Conservation (phyloP, 1,284 basidiomycete species). For the Cryptococcus sp. region DNA sequence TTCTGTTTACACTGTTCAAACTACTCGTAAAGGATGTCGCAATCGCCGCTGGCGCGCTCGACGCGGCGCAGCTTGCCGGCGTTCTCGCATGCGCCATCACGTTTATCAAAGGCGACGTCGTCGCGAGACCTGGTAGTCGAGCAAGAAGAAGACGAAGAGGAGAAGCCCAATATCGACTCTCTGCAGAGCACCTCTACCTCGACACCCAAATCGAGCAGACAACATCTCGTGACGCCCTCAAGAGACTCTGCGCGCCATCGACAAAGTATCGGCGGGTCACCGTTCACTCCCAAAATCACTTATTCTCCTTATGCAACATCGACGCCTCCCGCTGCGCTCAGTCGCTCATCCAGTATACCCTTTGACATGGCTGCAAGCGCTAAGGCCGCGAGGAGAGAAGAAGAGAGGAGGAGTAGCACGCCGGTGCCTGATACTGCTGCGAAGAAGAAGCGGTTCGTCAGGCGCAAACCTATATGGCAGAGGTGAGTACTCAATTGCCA, state of each 20-base stretch:
- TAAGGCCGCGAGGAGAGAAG: conserved; percentile 29
- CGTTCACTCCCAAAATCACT: conserved; percentile 29
- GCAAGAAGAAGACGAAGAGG: neutral
- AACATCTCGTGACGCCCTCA: neutral
- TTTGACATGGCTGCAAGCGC: conserved; percentile 47
- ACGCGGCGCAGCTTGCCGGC: conserved; percentile 39
- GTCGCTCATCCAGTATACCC: conserved; percentile 38
- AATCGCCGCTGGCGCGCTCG: conserved; percentile 44
- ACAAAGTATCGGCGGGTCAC: conserved; percentile 10
- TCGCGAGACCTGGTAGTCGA: conserved; percentile 15
- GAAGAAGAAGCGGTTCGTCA: conserved; percentile 40
- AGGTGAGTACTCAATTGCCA: conserved; percentile 22
- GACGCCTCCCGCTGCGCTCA: conserved; percentile 39
- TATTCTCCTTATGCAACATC: conserved; percentile 43
- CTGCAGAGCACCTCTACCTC: conserved; percentile 2
- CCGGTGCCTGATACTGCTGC: neutral
- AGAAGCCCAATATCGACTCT: neutral
- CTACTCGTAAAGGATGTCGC: conserved; percentile 37
- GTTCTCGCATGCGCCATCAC: conserved; percentile 43
- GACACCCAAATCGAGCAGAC: neutral
- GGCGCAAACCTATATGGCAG: conserved; percentile 37
- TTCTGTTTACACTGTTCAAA: conserved; percentile 1
- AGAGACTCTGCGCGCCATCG: conserved; percentile 12
- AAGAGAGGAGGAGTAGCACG: conserved; percentile 14
- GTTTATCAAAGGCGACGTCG: conserved; percentile 36